Base-by-base conservation (phyloP, 768 basidiomycete genomes). In the Steccherinum ochraceum region DNA sequence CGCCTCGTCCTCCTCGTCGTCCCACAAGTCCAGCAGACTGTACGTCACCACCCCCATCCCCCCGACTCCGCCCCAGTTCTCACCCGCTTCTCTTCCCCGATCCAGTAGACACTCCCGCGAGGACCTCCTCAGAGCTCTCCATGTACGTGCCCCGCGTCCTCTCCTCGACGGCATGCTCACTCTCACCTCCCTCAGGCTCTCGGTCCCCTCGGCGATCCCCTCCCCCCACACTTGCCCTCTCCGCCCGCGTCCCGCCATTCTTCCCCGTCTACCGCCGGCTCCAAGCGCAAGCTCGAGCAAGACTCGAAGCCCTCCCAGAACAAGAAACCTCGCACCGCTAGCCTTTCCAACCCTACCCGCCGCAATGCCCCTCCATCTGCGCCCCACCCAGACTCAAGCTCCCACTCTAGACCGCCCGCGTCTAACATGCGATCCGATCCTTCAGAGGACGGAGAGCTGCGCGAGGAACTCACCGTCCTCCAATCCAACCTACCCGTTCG, bases 401-500 rank as follows among this genome's bases (percentile, higher is more conserved):
- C 62, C 58, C 7, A 56, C 52, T 19, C 57, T 57, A 23, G 35
- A 53, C 43, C 53, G n/a, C 60, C 42, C 52, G 16, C 41, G n/a
- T 18, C 16, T 23, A 43, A 7, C 21, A 52, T 64, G 30, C 65
- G 72, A 53, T 65, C 71, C 48, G 73, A 77, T 35, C 20, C 50
- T 16, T 60, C 68, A 27, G 76, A 76, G 53, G 76, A 75, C 51
- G 75, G 76, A 30, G 75, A 75, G 54, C 67, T 77, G 7, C 67
- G 65, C 51, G 76, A 76, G 51, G 76, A 75, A 21, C 49, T 2
- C 12, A 40, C 45, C 21, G 46, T 24, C 19, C 11, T 49, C 25
- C 47, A 52, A 12, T 46, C 53, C 23, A 61, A 58, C 55, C 76
- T 82, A 18, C 86, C 85, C 52, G 76, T 86, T 52, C 78, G 83